Conservation (phyloP, 176 grass and related monocot species). For the Lolium perenne region DNA sequence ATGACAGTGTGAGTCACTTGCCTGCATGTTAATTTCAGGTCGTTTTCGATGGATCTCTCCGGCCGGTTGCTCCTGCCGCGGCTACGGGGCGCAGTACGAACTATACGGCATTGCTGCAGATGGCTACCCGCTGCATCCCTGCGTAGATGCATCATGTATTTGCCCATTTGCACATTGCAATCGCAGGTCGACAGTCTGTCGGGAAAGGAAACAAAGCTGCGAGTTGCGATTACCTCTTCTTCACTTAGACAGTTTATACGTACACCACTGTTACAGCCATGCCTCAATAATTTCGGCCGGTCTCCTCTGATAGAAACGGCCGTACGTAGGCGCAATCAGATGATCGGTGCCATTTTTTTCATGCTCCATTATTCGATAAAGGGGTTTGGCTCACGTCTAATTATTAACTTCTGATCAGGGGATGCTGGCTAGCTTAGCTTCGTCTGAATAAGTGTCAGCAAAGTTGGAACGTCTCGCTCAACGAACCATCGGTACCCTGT, state of each 20-base stretch:
- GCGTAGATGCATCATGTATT: no score
- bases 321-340: no score
- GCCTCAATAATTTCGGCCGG: neutral
- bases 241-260: neutral
- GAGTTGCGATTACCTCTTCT: neutral
- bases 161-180: neutral
- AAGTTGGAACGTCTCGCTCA: no score
- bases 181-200: neutral
- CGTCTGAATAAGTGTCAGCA: no score
- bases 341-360: no score
- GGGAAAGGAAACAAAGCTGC: neutral
- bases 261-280: neutral
- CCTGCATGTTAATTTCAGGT: no score
- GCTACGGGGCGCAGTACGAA: neutral
- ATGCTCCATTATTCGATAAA: no score
- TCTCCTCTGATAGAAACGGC: neutral
- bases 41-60: no score
- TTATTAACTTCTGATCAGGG: no score
- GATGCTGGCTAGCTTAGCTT: no score
- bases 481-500: neutral
- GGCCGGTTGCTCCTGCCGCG: neutral
- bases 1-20: no score
- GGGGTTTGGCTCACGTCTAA: no score
- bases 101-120: neutral
- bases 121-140: neutral